Evolutionary conservation across 2,329 filamentous ascomycete genomes (phyloP).

Genomic region (Aspergillus glaucus): DNA sequence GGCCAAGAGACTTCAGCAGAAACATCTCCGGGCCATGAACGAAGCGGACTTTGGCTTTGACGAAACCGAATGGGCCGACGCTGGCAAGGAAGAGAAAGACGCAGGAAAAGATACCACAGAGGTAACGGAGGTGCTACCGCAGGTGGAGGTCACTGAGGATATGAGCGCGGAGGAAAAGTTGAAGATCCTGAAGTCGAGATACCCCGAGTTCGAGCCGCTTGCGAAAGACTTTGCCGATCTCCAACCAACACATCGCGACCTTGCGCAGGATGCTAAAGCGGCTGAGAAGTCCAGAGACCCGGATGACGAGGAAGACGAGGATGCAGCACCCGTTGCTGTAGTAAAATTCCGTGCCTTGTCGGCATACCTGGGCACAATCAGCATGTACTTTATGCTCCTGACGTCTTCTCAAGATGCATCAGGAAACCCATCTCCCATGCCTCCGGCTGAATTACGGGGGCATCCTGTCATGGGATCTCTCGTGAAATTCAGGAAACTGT

Average conservation of each 20-base stretch:
- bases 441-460: conserved; percentile 74
- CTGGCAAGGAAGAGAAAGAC: conserved; percentile 41
- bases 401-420: conserved; percentile 63
- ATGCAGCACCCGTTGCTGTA: conserved; percentile 48
- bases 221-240: conserved; percentile 72
- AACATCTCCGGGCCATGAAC: conserved; percentile 80
- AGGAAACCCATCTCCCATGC: conserved; percentile 53
- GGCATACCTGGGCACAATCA: conserved; percentile 77
- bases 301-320: conserved; percentile 31
- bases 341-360: conserved; percentile 75
- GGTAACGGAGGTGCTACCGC: conserved; percentile 81
- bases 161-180: conserved; percentile 70
- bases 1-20: conserved; percentile 79
- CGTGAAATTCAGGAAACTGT: conserved; percentile 71
- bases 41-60: conserved; percentile 93
- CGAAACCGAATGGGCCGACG: conserved; percentile 72
- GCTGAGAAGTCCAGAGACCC: conserved; percentile 41
- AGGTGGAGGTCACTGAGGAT: conserved; percentile 71
- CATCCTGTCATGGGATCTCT: conserved; percentile 87
- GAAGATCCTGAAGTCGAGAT: conserved; percentile 69
- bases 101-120: conserved; percentile 48
- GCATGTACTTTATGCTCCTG: conserved; percentile 93
- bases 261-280: conserved; percentile 54
- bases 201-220: conserved; percentile 87
- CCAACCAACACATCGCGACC: conserved; percentile 54